Evolutionary conservation across 177 flowering plant genomes (phyloP).

Genomic region (Vitis hybrid): DNA sequence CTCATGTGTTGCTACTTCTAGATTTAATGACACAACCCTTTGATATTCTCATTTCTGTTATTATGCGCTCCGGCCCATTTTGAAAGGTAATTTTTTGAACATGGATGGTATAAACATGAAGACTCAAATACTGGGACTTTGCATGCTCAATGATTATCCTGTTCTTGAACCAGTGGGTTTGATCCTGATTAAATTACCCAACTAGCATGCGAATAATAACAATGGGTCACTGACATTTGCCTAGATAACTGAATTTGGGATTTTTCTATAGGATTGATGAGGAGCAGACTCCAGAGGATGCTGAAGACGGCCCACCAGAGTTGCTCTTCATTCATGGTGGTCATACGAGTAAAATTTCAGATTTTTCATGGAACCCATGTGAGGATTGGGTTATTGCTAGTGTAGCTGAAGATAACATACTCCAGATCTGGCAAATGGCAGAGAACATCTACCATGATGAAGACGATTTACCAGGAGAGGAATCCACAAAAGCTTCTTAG

Average conservation of each 20-base stretch:
- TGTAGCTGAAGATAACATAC: slow-evolving; percentile 78
- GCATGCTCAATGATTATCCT: too few relatives aligned
- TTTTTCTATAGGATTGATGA: slow-evolving; percentile 54
- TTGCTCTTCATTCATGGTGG: slow-evolving; percentile 79
- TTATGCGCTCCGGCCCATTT: too few relatives aligned
- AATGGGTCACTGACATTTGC: background rate
- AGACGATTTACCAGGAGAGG: slow-evolving; percentile 60
- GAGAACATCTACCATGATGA: slow-evolving; percentile 78
- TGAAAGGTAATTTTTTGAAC: too few relatives aligned
- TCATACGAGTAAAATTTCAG: slow-evolving; percentile 79
- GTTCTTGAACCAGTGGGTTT: too few relatives aligned
- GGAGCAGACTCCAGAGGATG: slow-evolving; percentile 70
- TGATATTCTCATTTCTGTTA: too few relatives aligned
- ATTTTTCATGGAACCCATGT: slow-evolving; percentile 82
- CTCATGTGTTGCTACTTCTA: too few relatives aligned
- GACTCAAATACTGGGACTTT: too few relatives aligned
- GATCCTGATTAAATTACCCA: too few relatives aligned
- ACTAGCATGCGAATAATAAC: too few relatives aligned
- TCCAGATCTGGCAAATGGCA: slow-evolving; percentile 88
- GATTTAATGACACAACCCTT: too few relatives aligned
- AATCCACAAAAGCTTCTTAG: slow-evolving; percentile 40
- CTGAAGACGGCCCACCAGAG: slow-evolving; percentile 83
- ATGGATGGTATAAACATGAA: too few relatives aligned
- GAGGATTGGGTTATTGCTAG: slow-evolving; percentile 82
- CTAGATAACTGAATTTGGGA: background rate